These are phyloP conservation scores for Neonectria ditissima DNA, from an alignment of 2,329 filamentous ascomycete species.

Conservation along the genomic window DNA sequence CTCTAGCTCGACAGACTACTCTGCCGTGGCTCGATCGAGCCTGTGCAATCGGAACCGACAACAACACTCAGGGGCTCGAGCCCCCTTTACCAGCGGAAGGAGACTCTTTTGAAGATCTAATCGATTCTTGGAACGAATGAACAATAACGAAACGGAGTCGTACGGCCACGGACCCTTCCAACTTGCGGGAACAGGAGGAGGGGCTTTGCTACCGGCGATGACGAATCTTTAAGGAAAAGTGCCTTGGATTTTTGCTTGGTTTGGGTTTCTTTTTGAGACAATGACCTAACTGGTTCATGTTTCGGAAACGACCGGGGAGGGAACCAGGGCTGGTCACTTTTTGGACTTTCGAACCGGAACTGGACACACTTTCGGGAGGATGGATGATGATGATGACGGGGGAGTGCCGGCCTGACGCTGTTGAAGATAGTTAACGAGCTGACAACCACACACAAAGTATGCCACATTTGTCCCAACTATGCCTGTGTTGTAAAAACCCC, in stretches of 20 bases:
- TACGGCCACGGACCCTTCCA: slow-evolving; percentile 2
- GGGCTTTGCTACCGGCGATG: slow-evolving; percentile 12
- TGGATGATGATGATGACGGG: slow-evolving; percentile 18
- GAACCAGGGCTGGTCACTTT: slow-evolving; percentile 21
- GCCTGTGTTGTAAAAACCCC: no score
- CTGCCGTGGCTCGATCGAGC: slow-evolving; percentile 18
- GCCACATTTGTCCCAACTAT: slow-evolving; percentile 17
- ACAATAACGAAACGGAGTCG: slow-evolving; percentile 15
- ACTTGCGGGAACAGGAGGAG: slow-evolving; percentile 23
- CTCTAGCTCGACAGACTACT: slow-evolving; percentile 6
- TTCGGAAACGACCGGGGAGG: slow-evolving; percentile 14
- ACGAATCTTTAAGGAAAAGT: slow-evolving; percentile 23
- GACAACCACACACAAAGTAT: slow-evolving; percentile 21
- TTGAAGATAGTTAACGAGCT: slow-evolving; percentile 23
- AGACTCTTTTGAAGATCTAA: slow-evolving; percentile 27
- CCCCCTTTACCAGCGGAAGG: slow-evolving; percentile 2
- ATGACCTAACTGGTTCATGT: slow-evolving; percentile 19
- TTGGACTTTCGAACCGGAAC: slow-evolving; percentile 26
- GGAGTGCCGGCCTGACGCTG: slow-evolving; percentile 17
- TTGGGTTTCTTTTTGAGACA: slow-evolving; percentile 22
- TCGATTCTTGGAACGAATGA: slow-evolving; percentile 28
- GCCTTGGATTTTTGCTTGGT: slow-evolving; percentile 26
- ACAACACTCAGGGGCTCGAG: background rate
- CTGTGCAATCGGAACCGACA: slow-evolving; percentile 4
- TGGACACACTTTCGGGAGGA: slow-evolving; percentile 24